These are phyloP conservation scores for Fusarium nodosum DNA, from an alignment of 2,329 filamentous ascomycete species.

Conservation along the genomic window DNA sequence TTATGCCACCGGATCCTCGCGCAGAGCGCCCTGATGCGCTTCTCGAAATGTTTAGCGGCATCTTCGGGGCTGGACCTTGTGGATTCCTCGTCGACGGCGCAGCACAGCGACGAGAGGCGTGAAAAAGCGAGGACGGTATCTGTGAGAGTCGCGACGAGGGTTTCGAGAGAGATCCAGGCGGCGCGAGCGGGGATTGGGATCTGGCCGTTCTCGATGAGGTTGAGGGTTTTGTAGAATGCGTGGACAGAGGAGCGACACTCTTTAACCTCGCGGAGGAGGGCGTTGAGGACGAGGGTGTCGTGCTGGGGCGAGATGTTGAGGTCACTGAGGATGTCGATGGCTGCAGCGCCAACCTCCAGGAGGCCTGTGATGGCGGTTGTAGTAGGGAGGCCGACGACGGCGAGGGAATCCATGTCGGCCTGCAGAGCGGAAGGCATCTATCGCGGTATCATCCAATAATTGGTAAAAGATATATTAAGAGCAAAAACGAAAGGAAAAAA, in stretches of 20 bases:
- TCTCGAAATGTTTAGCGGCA: slow-evolving; percentile 43
- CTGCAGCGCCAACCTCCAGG: slow-evolving; percentile 53
- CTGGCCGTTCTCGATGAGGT: slow-evolving; percentile 52
- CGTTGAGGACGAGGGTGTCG: slow-evolving; percentile 49
- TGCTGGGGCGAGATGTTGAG: slow-evolving; percentile 52
- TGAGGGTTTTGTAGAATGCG: slow-evolving; percentile 55
- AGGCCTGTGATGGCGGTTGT: slow-evolving; percentile 57
- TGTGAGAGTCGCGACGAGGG: slow-evolving; percentile 55
- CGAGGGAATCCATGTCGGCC: slow-evolving; percentile 39
- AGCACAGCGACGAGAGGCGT: slow-evolving; percentile 52
- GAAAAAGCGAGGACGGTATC: slow-evolving; percentile 56
- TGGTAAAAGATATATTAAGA: not conserved
- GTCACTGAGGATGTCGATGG: slow-evolving; percentile 54
- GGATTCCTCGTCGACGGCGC: slow-evolving; percentile 45
- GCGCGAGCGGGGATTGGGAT: slow-evolving; percentile 55
- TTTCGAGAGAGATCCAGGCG: slow-evolving; percentile 54
- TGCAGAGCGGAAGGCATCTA: slow-evolving; percentile 45
- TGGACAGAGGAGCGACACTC: slow-evolving; percentile 57
- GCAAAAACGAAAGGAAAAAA: not conserved
- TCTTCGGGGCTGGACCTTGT: slow-evolving; percentile 36
- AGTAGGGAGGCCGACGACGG: slow-evolving; percentile 51
- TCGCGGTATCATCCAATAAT: slow-evolving; percentile 29
- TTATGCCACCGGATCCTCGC: slow-evolving; percentile 56
- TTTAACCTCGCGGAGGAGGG: slow-evolving; percentile 54
- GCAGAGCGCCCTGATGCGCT: slow-evolving; percentile 50